Conservation (phyloP, 1,284 basidiomycete species). For the Prillingera fragicola region DNA sequence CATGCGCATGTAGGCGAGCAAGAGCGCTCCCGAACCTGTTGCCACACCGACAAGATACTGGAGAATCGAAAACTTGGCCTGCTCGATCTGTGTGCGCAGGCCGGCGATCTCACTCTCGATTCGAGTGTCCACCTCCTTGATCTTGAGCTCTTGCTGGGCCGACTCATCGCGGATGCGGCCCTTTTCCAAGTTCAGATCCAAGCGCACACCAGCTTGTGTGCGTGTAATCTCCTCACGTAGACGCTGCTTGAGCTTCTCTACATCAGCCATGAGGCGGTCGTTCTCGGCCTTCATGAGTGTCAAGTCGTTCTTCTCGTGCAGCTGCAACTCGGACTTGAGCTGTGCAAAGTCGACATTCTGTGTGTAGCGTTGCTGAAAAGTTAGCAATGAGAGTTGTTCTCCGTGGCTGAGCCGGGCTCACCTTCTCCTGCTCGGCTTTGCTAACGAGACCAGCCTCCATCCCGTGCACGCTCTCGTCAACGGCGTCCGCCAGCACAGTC, state of each 20-base stretch:
- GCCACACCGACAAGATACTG: constrained; percentile 48
- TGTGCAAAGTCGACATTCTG: constrained; percentile 97
- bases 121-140: constrained; percentile 95
- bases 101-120: constrained; percentile 96
- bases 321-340: constrained; percentile 90
- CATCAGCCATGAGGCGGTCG: constrained; percentile 82
- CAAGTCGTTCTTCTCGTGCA: constrained; percentile 96
- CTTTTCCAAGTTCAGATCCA: constrained; percentile 96
- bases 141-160: constrained; percentile 87
- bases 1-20: constrained; percentile 49
- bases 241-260: constrained; percentile 93
- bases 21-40: constrained; percentile 46
- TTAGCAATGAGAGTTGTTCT: background rate
- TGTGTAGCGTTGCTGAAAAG: constrained; percentile 74
- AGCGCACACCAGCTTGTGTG: constrained; percentile 86
- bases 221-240: constrained; percentile 85
- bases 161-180: constrained; percentile 89
- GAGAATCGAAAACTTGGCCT: constrained; percentile 62
- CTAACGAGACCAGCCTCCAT: constrained; percentile 93
- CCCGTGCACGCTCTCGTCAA: constrained; percentile 87
- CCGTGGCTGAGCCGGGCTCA: constrained; percentile 47
- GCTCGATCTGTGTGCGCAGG: constrained; percentile 82
- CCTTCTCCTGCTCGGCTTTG: constrained; percentile 91
- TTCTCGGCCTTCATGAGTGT: constrained; percentile 94
- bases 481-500: constrained; percentile 87